These are phyloP conservation scores for Pseudozyma pruni DNA, from an alignment of 1,284 basidiomycete species.

Conservation along the genomic window DNA sequence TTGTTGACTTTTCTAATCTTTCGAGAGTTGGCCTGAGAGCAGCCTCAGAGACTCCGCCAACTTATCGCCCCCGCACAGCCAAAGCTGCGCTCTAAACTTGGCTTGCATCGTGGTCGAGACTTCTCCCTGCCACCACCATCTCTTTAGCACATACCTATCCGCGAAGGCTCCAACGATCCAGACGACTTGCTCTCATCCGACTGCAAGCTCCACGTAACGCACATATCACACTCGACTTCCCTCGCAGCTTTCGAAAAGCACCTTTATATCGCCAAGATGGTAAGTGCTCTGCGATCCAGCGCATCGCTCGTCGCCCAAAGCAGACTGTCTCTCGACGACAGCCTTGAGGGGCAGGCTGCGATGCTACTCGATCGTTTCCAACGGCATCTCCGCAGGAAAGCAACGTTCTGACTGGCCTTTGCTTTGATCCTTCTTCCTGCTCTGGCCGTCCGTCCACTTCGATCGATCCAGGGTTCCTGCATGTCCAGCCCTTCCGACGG, in stretches of 20 bases:
- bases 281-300: constrained; percentile 11
- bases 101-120: background rate
- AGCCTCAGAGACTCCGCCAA: no score
- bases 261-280: constrained; percentile 24
- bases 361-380: background rate
- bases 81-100: no score
- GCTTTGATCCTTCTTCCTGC: background rate
- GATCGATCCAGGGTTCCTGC: constrained; percentile 51
- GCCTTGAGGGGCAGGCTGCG: no score
- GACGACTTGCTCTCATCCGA: background rate
- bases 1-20: background rate
- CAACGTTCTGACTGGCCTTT: constrained; percentile 4
- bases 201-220: constrained; percentile 3
- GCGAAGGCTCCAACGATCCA: background rate
- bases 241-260: background rate
- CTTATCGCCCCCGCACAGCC: no score
- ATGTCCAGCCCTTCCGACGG: constrained; percentile 58
- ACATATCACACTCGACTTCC: background rate
- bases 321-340: no score
- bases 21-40: no score
- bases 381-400: background rate
- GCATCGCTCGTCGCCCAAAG: background rate
- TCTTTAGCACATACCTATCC: no score
- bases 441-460: background rate
- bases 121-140: background rate